Conservation (phyloP, 1,284 basidiomycete genomes). For the Rhodofomes roseus region DNA sequence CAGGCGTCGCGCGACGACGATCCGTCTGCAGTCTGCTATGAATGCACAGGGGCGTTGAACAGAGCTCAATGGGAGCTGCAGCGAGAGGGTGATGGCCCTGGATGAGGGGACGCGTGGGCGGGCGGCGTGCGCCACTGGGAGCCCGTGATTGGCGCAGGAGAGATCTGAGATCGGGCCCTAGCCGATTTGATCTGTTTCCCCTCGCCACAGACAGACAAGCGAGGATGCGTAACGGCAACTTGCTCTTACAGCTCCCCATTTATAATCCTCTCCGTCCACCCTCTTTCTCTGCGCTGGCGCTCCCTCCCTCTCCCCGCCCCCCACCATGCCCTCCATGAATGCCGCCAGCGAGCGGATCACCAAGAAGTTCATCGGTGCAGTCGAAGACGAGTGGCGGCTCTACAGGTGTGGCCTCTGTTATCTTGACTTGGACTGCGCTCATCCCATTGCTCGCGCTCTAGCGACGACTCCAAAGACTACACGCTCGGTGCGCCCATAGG, state of each 20-base stretch:
- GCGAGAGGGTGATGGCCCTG: background rate
- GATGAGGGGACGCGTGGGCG: background rate
- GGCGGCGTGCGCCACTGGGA: background rate
- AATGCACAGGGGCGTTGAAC: too few relatives aligned
- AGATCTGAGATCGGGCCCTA: background rate
- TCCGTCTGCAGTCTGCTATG: too few relatives aligned
- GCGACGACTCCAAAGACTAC: conserved; percentile 71
- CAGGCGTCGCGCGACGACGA: too few relatives aligned
- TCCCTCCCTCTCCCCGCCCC: background rate
- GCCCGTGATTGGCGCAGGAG: background rate
- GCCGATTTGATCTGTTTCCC: background rate
- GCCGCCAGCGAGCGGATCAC: conserved; percentile 19
- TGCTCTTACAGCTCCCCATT: background rate
- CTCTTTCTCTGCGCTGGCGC: background rate
- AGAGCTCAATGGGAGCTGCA: too few relatives aligned
- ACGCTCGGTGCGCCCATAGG: conserved; percentile 72
- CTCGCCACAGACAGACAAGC: background rate
- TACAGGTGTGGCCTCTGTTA: conserved; percentile 53
- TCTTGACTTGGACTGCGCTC: conserved; percentile 5
- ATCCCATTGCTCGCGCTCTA: conserved; percentile 27
- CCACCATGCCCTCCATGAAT: conserved; percentile 12
- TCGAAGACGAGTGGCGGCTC: conserved; percentile 82
- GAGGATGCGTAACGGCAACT: background rate
- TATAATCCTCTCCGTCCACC: background rate
- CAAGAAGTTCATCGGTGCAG: conserved; percentile 61